Base-by-base conservation (phyloP, 495 filamentous ascomycete genomes). In the Trichocladium uniseriatum region DNA sequence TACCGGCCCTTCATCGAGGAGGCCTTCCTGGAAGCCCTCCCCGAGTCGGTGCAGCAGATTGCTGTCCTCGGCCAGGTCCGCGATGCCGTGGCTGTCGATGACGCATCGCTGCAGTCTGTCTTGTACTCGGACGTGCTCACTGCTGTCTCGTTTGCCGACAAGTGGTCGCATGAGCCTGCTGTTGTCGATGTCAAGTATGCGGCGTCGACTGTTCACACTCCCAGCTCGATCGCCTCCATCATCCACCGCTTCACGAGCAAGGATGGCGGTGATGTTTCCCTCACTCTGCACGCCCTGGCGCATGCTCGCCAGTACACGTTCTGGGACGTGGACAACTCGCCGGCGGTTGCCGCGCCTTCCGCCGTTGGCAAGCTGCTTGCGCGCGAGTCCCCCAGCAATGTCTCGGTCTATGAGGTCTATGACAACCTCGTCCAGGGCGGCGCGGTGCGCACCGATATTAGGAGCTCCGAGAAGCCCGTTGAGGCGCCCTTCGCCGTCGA, bases 1-100 rank as follows among this genome's bases (percentile, higher is more conserved):
- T 97, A 96, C 72, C 79, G 89, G 24, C 92, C 92, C 1, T 97
- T 98, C 63, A 79, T 89, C 21, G 92, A 98, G 69, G 86, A 92
- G 56, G 86, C 86, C 45, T 98, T 98, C 73, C 73, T 96, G 41
- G 78, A 81, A 35, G 78, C 76, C 2, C 74, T 98, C 11, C 89
- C 92, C 8, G 71, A 78, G 56, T 84, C 84, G 18, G 81, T 82
- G 31, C 80, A 78, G 67, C 82, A 72, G 19, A 75, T 97, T 47
- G 81, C 81, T 69, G 78, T 81, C 29, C 66, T 82, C 31, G 79
- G 79, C n/a, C 79, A 82, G 54, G 78, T 81, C 24, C 34, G 65
- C 29, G 71, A 76, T 38, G 65, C 73, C 47, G 58, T 60, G 34
- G 65, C 74, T n/a, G 75, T 78, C 2, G 74, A 79, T 34, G 90